phyloP scores from a whole-genome alignment of 257 asterid species.

The Solanum pimpinellifolium region DNA sequence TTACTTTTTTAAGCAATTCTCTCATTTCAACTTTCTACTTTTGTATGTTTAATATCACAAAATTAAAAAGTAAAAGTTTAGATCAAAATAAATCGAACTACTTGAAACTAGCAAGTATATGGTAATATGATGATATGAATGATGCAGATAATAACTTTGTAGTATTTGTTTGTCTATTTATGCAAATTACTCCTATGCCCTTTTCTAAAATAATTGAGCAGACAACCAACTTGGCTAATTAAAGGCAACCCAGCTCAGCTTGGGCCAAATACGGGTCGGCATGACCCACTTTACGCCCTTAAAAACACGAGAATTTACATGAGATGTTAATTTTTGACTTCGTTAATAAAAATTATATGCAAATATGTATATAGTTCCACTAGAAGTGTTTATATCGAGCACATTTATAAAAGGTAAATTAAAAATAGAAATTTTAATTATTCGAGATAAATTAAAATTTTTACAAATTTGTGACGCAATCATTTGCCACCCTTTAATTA shows the following conservation, averaged over 20 bases:
- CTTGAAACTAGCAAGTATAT: neutral
- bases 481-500: too few relatives aligned
- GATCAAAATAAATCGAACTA: too few relatives aligned
- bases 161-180: neutral
- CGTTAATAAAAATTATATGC: neutral
- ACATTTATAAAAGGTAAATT: too few relatives aligned
- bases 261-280: neutral
- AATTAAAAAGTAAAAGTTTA: too few relatives aligned
- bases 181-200: neutral
- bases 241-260: neutral
- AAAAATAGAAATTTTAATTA: too few relatives aligned
- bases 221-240: neutral
- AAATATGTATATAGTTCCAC: neutral
- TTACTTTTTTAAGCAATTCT: neutral
- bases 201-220: neutral
- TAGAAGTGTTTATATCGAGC: too few relatives aligned
- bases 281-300: neutral
- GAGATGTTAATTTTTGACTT: neutral
- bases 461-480: too few relatives aligned
- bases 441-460: rapidly evolving
- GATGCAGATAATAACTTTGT: neutral
- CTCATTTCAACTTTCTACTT: neutral
- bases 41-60: too few relatives aligned
- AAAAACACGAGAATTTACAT: neutral
- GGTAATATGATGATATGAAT: neutral